Percentiles rank a stretch among this genome's conserved stretches.
Evolutionary conservation across 371 early-diverging fungal genomes (phyloP).

Genomic region (Catenaria anguillulae): DNA sequence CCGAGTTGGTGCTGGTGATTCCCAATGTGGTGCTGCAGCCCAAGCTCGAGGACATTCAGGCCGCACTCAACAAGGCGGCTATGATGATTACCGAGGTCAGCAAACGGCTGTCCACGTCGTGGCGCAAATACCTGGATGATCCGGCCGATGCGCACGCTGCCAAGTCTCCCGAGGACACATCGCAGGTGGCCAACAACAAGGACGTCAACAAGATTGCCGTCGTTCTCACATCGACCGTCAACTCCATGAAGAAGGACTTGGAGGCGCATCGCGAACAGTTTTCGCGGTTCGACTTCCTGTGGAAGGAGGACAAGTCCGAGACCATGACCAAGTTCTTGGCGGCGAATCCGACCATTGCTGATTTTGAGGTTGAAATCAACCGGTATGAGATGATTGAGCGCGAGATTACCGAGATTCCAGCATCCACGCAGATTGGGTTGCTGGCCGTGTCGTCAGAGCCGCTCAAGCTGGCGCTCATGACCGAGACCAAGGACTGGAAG

Average conservation of each 20-base stretch:
- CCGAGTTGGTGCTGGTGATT: conserved; percentile 37
- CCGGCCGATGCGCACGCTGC: conserved; percentile 23
- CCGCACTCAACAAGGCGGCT: conserved; percentile 32
- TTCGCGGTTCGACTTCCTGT: conserved; percentile 39
- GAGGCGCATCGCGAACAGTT: conserved; percentile 42
- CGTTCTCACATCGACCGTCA: conserved; percentile 33
- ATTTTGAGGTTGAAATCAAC: conserved; percentile 45
- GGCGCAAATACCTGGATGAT: conserved; percentile 26
- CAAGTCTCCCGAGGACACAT: conserved; percentile 33
- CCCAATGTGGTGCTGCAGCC: conserved; percentile 44
- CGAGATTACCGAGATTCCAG: conserved; percentile 35
- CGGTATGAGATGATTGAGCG: conserved; percentile 35
- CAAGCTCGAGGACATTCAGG: conserved; percentile 45
- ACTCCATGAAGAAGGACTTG: conserved; percentile 43
- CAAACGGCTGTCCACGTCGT: conserved; percentile 31
- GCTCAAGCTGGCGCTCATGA: conserved; percentile 32
- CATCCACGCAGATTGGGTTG: conserved; percentile 34
- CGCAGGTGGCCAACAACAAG: conserved; percentile 45
- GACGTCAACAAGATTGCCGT: conserved; percentile 38
- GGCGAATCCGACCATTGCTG: conserved; percentile 32
- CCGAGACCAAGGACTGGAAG: conserved; percentile 46
- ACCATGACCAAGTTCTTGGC: conserved; percentile 36
- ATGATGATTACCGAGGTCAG: conserved; percentile 35
- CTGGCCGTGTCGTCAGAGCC: conserved; percentile 39
- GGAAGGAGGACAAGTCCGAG: conserved; percentile 44